phyloP scores from a whole-genome alignment of 331 rosid species.

The Acacia concinna region DNA sequence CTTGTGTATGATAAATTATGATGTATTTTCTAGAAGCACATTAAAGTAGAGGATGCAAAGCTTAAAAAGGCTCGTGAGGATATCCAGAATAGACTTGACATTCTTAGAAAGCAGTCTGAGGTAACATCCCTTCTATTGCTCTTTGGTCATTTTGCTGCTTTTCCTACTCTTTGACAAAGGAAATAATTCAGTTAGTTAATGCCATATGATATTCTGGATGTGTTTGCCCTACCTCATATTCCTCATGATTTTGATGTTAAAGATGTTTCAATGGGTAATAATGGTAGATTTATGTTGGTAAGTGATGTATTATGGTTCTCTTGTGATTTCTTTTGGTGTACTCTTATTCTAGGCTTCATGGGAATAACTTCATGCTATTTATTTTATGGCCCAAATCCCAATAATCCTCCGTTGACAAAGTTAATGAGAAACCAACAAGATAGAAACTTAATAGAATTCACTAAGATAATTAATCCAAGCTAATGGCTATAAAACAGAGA shows the following conservation, averaged over 20 bases:
- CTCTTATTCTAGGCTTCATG: slow-evolving; percentile 6
- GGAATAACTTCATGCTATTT: background rate
- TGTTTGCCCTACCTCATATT: slow-evolving; percentile 3
- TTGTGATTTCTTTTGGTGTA: slow-evolving; percentile 13
- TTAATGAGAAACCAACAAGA: background rate
- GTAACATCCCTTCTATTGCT: slow-evolving; percentile 37
- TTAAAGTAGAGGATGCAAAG: slow-evolving; percentile 60
- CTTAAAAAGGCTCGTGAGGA: slow-evolving; percentile 72
- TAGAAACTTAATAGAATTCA: background rate
- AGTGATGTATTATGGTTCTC: slow-evolving; percentile 22
- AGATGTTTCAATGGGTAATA: slow-evolving; percentile 18
- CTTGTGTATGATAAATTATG: slow-evolving; percentile 18
- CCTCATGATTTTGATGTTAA: slow-evolving; percentile 16
- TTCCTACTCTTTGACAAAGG: slow-evolving; percentile 16
- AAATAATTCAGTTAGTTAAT: slow-evolving; percentile 2
- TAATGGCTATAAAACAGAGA: too few relatives aligned
- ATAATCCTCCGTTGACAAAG: background rate
- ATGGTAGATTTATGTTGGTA: slow-evolving; percentile 24
- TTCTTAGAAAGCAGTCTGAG: slow-evolving; percentile 78
- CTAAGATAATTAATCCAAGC: background rate
- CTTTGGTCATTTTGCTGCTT: slow-evolving; percentile 10
- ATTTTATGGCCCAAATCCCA: background rate
- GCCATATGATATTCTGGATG: slow-evolving; percentile 10
- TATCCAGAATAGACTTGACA: slow-evolving; percentile 73
- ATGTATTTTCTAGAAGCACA: slow-evolving; percentile 58